These are phyloP conservation scores for Solanum neorickii DNA, from an alignment of 257 asterid genomes.

Conservation along the genomic window DNA sequence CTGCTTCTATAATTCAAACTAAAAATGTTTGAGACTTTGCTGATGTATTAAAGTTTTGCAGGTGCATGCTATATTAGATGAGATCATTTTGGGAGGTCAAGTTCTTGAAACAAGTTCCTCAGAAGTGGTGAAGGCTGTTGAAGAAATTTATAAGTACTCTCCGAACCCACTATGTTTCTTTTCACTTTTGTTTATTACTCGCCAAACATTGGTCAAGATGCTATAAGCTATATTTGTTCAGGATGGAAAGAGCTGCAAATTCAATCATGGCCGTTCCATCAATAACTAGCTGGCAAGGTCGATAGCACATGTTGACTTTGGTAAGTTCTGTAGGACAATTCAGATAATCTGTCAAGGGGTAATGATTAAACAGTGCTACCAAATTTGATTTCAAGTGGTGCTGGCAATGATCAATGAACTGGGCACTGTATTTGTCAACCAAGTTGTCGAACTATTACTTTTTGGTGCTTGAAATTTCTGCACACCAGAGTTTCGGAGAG, in stretches of 20 bases:
- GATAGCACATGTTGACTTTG: conserved; percentile 27
- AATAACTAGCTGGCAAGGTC: conserved; percentile 52
- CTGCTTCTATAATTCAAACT: neutral
- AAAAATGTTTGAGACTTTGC: neutral
- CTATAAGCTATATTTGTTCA: conserved; percentile 22
- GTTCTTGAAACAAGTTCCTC: conserved; percentile 83
- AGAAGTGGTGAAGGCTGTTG: conserved; percentile 67
- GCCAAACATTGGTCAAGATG: neutral
- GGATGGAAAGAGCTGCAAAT: conserved; percentile 48
- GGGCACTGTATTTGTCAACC: neutral
- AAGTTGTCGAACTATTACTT: neutral
- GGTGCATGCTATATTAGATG: conserved; percentile 90
- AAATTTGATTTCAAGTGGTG: neutral
- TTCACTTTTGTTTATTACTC: neutral
- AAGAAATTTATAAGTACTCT: conserved; percentile 58
- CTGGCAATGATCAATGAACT: neutral
- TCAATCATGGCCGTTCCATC: conserved; percentile 35
- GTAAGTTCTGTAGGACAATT: conserved; percentile 1
- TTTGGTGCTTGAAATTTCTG: neutral
- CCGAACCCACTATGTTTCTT: conserved; percentile 8
- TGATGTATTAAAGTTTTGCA: conserved; percentile 10
- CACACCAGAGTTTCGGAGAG: neutral
- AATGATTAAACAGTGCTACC: neutral
- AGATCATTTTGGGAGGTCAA: conserved; percentile 89
- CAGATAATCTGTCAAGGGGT: neutral